Evolutionary conservation across 2,329 filamentous ascomycete species (phyloP), one percentile per base, ranked within the genome.

Genomic region (Polytolypa hystricis): DNA sequence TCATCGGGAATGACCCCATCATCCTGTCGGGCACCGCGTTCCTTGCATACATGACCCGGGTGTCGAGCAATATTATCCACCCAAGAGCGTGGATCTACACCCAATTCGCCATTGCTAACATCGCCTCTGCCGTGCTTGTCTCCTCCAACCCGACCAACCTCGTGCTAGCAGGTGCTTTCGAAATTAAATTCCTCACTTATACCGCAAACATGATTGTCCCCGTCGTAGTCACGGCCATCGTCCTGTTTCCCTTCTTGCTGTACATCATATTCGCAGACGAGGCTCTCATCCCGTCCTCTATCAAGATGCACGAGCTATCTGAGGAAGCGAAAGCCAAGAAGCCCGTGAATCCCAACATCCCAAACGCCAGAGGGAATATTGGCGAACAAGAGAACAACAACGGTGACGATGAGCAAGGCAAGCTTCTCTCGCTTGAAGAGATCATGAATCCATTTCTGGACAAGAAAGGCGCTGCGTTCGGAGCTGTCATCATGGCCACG

Each of bases 151-250:
- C 81, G 0, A 84, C 81, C 2, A 85, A 85, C 38, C 68, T 84
- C 5, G 80, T 84, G 0, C 67, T 84, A 0, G 79, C 80, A 0
- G 79, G 80, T 3, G 81, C 81, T 2, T 84, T 84, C 49, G 50
- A 71, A 3, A 78, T 84, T 60, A 79, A 71, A 34, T 84, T 84
- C 54, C 73, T 84, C 50, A 66, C 73, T 27, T 84, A 84, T 50
- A 84, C 79, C 0, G 79, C 77, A n/a, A 82, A 84, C 50, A 81
- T 84, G 70, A 78, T 84, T 12, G 77, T 84, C 0, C 81, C 81
- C 0, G 77, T 81, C 1, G 58, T 82, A 15, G 61, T 71, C n/a
- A 84, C 81, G 0, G 78, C 70, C 2, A 64, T 84, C 11, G 58
- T 82, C 0, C 56, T 84, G 3, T 84, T 81, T 34, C 81, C 80